Base-by-base conservation (phyloP, 768 basidiomycete species). In the Lenzites betulinus region DNA sequence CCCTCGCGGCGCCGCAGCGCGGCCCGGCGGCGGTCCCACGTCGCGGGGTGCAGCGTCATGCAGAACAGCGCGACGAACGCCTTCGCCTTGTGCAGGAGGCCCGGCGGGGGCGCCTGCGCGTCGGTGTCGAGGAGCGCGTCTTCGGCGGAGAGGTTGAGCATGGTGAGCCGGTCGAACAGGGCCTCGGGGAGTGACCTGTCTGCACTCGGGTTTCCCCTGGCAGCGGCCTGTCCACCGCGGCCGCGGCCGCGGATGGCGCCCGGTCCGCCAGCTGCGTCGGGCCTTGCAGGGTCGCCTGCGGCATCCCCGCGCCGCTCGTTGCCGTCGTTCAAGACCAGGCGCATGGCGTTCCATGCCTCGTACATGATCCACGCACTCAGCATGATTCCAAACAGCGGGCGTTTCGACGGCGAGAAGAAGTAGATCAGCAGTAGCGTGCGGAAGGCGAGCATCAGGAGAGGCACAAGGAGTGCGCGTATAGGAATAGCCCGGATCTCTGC, bases 381-480 rank as follows among this genome's bases (percentile, higher is more conserved):
- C 58, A 90, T 74, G 39, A 89, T 64, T 36, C 84, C 87, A 59
- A 91, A 81, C 20, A 91, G 69, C 6, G 90, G 90, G 56, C 89
- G 88, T 64, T 87, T 80, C 7, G 87, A 81, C 0, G 90, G 90
- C 4, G 87, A 86, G 67, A 92, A 86, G 71, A 92, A 90, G 72
- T 91, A 92, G 3, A 92, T 77, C 28, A 92, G 75, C 13, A 92
- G 77, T 13, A 83, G 66, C 3, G 86, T 89, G 54, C 90, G 86
- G 67, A 91, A 77, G 7, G 83, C 57, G n/a, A 91, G 79, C 79
- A 91, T 81, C 54, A 86, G 65, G 15, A 90, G 69, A 0, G 90
- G 87, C n/a, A 83, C 78, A 42, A 91, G 66, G 6, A 91, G 77
- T 5, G 88, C 87, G 30, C 89, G 85, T 23, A 90, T 56, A 5